Evolutionary conservation across 164 flowering plant species (phyloP).

Genomic region (Warburgia ugandensis): DNA sequence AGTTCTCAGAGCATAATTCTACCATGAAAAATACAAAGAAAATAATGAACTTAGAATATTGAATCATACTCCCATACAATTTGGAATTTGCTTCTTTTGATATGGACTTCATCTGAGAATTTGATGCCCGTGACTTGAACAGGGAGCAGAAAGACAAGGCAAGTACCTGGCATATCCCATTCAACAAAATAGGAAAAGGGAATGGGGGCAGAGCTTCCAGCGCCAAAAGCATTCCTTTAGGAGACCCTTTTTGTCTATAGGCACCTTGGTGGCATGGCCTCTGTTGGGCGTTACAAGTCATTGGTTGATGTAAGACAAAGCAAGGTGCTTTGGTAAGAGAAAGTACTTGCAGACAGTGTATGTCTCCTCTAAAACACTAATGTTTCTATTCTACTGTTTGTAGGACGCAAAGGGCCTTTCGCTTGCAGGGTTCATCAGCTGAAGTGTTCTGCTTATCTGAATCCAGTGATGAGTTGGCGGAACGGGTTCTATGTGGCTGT

Average conservation of each 20-base stretch:
- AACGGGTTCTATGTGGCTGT: slow-evolving; percentile 79
- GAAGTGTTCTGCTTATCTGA: slow-evolving; percentile 90
- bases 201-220: slow-evolving; percentile 58
- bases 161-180: slow-evolving; percentile 54
- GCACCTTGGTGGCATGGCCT: slow-evolving; percentile 89
- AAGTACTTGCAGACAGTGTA: background rate
- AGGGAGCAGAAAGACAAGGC: slow-evolving; percentile 91
- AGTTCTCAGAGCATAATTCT: no score
- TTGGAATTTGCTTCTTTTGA: no score
- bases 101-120: background rate
- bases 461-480: slow-evolving; percentile 84
- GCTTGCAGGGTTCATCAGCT: slow-evolving; percentile 65
- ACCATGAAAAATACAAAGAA: no score
- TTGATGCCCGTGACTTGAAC: no score
- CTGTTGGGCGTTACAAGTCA: slow-evolving; percentile 80
- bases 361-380: background rate
- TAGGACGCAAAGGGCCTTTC: slow-evolving; percentile 71
- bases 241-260: slow-evolving; percentile 79
- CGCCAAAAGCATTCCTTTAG: slow-evolving; percentile 41
- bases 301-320: slow-evolving; percentile 72
- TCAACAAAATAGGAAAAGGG: slow-evolving; percentile 52
- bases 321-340: slow-evolving; percentile 36
- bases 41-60: no score
- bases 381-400: slow-evolving; percentile 8
- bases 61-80: no score